Percentiles rank a stretch among this genome's conserved stretches.
Evolutionary conservation across 1,139 yeast species (phyloP).

Genomic region (Zygoascus sp.): DNA sequence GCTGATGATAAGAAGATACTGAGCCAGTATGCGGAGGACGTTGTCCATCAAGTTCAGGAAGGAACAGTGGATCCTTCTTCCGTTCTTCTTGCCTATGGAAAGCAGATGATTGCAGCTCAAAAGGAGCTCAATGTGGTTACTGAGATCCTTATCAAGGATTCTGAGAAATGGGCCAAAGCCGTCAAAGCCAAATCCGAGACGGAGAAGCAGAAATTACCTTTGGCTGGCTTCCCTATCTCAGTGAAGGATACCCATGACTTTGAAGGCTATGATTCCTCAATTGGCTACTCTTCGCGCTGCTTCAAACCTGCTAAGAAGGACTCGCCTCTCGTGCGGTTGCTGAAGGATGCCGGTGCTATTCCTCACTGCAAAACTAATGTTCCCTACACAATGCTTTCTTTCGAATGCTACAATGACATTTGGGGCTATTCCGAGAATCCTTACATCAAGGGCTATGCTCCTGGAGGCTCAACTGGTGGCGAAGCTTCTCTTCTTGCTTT

Average conservation of each 20-base stretch:
- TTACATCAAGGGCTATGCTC: slow-evolving; percentile 36
- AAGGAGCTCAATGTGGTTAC: slow-evolving; percentile 36
- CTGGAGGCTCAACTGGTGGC: slow-evolving; percentile 52
- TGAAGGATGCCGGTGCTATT: slow-evolving; percentile 44
- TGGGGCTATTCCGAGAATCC: slow-evolving; percentile 46
- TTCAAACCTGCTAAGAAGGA: slow-evolving; percentile 36
- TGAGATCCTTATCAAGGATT: slow-evolving; percentile 38
- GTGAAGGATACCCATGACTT: slow-evolving; percentile 49
- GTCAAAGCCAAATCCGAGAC: slow-evolving; percentile 1
- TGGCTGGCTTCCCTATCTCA: slow-evolving; percentile 68
- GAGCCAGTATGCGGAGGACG: slow-evolving; percentile 28
- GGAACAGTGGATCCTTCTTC: slow-evolving; percentile 33
- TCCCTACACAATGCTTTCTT: slow-evolving; percentile 45
- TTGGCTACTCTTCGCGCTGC: slow-evolving; percentile 46
- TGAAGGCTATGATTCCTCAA: slow-evolving; percentile 48
- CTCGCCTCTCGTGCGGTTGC: slow-evolving; percentile 36
- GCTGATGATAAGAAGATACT: slow-evolving; percentile 30
- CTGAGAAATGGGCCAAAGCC: slow-evolving; percentile 33
- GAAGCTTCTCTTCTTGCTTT: slow-evolving; percentile 48
- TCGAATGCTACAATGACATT: slow-evolving; percentile 43
- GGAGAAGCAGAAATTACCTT: slow-evolving; percentile 41
- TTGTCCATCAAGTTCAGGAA: slow-evolving; percentile 31
- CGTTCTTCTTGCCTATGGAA: slow-evolving; percentile 38
- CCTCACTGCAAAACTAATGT: slow-evolving; percentile 48
- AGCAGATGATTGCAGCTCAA: slow-evolving; percentile 37